phyloP scores from a whole-genome alignment of 2,329 filamentous ascomycete genomes.

The Tolypocladium guangdongense region DNA sequence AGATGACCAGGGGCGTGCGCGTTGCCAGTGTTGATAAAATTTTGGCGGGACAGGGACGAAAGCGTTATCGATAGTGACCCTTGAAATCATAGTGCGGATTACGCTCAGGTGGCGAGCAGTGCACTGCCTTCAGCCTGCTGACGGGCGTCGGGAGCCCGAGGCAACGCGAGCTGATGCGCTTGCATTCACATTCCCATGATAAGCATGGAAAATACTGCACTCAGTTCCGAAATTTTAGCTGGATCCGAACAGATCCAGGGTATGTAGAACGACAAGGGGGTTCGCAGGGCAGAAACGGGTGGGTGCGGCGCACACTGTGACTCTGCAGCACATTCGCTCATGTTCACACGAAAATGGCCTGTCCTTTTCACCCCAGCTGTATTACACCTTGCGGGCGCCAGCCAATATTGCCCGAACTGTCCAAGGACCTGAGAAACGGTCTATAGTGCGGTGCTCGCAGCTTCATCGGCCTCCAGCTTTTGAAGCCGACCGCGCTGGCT shows the following conservation, averaged over 20 bases:
- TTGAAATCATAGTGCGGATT: slow-evolving; percentile 2
- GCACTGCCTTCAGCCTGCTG: neutral
- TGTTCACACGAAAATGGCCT: neutral
- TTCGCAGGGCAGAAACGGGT: neutral
- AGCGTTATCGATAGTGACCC: slow-evolving; percentile 22
- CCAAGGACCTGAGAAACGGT: neutral
- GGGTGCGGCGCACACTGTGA: slow-evolving; percentile 3
- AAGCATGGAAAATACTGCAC: neutral
- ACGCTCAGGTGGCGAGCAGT: rapidly evolving
- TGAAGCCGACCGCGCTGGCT: neutral
- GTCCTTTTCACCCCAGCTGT: neutral
- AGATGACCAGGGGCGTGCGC: neutral
- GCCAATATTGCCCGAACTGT: neutral
- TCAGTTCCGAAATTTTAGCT: neutral
- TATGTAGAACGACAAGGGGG: too few relatives aligned
- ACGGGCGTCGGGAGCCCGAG: neutral
- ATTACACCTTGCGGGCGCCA: neutral
- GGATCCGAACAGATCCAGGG: neutral
- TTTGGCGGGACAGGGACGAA: slow-evolving; percentile 12
- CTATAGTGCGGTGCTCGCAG: neutral
- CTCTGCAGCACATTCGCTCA: neutral
- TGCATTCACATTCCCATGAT: neutral
- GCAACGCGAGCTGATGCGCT: neutral
- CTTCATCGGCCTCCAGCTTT: neutral
- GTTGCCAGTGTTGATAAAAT: slow-evolving; percentile 7